phyloP scores from a whole-genome alignment of 305 asterid species.

The Petunia hybrid region DNA sequence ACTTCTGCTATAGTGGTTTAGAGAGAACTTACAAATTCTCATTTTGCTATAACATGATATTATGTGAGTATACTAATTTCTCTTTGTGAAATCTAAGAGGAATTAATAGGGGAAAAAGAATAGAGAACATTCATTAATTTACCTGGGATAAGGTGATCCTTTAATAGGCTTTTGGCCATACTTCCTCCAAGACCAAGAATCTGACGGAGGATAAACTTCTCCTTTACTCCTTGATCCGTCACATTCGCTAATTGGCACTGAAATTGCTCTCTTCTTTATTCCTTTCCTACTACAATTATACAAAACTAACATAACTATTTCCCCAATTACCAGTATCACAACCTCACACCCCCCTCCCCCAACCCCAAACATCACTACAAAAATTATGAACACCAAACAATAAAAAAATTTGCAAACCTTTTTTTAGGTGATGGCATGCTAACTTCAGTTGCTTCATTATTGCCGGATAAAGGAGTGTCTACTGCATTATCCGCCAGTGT shows the following conservation, averaged over 20 bases:
- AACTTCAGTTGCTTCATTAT: conserved; percentile 58
- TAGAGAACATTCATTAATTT: conserved; percentile 23
- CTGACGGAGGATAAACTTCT: conserved; percentile 88
- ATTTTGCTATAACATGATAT: no score
- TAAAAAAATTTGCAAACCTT: conserved; percentile 48
- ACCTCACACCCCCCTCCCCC: no score
- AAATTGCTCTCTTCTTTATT: conserved; percentile 60
- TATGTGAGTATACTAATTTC: no score
- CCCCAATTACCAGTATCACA: no score
- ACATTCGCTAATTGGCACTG: conserved; percentile 60
- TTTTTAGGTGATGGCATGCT: conserved; percentile 64
- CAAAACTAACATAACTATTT: background rate
- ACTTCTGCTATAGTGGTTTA: no score
- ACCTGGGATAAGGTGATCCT: conserved; percentile 91
- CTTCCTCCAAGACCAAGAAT: conserved; percentile 94
- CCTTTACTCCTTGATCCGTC: conserved; percentile 67
- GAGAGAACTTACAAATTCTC: no score
- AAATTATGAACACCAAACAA: background rate
- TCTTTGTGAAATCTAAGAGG: background rate
- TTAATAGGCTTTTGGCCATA: conserved; percentile 89
- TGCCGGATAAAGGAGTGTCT: conserved; percentile 55
- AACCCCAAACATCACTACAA: background rate
- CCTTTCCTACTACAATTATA: conserved; percentile 49
- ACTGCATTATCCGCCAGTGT: conserved; percentile 56
- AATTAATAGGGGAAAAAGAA: background rate